phyloP scores from a whole-genome alignment of 257 asterid genomes.

The Scutellaria galericulata region DNA sequence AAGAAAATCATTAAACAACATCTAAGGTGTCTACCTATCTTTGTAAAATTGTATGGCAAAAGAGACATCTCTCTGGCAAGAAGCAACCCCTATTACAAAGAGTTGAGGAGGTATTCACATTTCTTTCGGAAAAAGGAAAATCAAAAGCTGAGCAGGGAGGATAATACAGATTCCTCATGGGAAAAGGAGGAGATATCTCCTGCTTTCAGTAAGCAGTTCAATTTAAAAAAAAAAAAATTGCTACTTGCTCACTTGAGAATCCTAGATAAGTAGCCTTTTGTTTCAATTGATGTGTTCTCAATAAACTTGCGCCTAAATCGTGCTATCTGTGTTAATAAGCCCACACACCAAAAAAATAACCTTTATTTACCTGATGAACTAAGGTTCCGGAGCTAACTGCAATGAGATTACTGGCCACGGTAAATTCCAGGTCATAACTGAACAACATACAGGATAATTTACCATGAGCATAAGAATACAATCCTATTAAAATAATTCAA shows the following conservation, averaged over 20 bases:
- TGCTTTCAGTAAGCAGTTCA: background rate
- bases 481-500: conserved; percentile 19
- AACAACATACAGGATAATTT: conserved; percentile 38
- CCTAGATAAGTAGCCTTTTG: background rate
- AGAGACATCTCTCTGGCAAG: conserved; percentile 6
- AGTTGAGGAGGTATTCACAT: background rate
- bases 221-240: background rate
- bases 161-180: background rate
- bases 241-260: conserved; percentile 8
- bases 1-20: conserved; percentile 25
- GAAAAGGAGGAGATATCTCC: conserved; percentile 7
- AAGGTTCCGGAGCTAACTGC: conserved; percentile 97
- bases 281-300: conserved; percentile 8
- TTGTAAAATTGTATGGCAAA: background rate
- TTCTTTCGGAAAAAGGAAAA: conserved; percentile 5
- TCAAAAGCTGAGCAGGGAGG: background rate
- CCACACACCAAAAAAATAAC: conserved; percentile 11
- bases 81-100: background rate
- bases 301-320: conserved; percentile 14
- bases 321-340: background rate
- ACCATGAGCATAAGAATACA: conserved; percentile 33
- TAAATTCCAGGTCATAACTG: conserved; percentile 96
- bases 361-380: conserved; percentile 77
- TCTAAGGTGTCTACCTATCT: conserved; percentile 8
- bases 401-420: conserved; percentile 85